Percentiles rank a stretch among this genome's conserved stretches.
phyloP scores from a whole-genome alignment of 305 asterid species.

The Fraxinus latifolia region DNA sequence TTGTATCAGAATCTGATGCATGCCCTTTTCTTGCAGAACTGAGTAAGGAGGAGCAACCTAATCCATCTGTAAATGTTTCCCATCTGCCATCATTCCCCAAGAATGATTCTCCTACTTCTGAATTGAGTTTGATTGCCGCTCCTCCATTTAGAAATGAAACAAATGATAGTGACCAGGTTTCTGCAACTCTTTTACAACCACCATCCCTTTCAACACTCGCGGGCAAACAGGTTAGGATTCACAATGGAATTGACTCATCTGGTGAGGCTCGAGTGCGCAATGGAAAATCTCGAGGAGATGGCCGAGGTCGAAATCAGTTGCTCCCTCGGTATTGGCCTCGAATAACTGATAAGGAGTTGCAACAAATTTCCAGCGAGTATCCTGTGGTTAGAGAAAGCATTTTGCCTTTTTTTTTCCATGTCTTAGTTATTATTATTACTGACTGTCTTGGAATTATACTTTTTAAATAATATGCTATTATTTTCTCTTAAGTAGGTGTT shows the following conservation, averaged over 20 bases:
- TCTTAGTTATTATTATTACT: slow-evolving; percentile 21
- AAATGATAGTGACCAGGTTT: slow-evolving; percentile 39
- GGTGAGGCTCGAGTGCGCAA: slow-evolving; percentile 44
- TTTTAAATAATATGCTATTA: slow-evolving; percentile 9
- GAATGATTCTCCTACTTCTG: slow-evolving; percentile 45
- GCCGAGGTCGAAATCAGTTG: slow-evolving; percentile 55
- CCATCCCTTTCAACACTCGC: slow-evolving; percentile 27
- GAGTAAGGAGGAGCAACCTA: slow-evolving; percentile 43
- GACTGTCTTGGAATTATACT: not conserved
- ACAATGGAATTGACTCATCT: slow-evolving; percentile 39
- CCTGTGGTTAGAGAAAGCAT: slow-evolving; percentile 38
- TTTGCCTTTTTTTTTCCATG: slow-evolving; percentile 10
- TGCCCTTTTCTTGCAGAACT: slow-evolving; percentile 46
- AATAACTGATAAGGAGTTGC: slow-evolving; percentile 63
- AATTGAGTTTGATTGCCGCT: slow-evolving; percentile 31
- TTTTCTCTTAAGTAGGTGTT: slow-evolving; percentile 2
- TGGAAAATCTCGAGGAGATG: slow-evolving; percentile 52
- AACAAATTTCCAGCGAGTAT: slow-evolving; percentile 70
- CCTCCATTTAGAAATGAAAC: slow-evolving; percentile 45
- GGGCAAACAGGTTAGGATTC: slow-evolving; percentile 44
- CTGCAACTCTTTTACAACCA: slow-evolving; percentile 32
- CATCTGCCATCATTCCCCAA: slow-evolving; percentile 34
- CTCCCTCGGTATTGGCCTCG: slow-evolving; percentile 70
- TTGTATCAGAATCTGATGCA: not conserved
- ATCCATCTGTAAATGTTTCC: slow-evolving; percentile 36